Evolutionary conservation across 352 stramenopile species (phyloP), one percentile per base, ranked within the genome.

Genomic region (Phytophthora aleatoria): DNA sequence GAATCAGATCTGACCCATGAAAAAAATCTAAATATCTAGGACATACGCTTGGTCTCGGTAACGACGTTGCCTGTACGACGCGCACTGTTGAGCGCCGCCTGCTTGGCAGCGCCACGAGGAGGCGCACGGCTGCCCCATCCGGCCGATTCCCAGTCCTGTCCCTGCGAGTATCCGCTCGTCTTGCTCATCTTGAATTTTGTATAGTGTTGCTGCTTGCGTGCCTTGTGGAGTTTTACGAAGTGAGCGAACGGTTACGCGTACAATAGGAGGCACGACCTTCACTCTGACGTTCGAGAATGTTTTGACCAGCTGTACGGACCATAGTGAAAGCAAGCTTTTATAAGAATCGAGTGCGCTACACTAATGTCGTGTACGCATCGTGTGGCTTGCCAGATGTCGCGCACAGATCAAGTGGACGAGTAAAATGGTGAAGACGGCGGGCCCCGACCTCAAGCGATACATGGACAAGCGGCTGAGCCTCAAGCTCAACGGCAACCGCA

Each of bases 401-500:
- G 28, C 30, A 20, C 30, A 28, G 38, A 36, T 44, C 31, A 31
- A 61, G 54, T 57, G 16, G 49, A 57, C 43, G 26, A 35, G 12
- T 26, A 50, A 4, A 20, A 94, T 92, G 86, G 82, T 90, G 50
- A 94, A 94, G 63, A 79, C 79, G 12, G 80, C 82, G 36, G 87
- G 83, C 48, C 89, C 89, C 24, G 88, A 96, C 73, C 81, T 96
- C 65, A 96, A 95, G 81, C 81, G 89, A 52, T 96, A 94, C 82
- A 97, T 98, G 96, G 95, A 99, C 81, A 98, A 99, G 84, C 87
- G 81, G 39, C 71, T 99, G 52, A 93, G 83, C 70, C 73, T 99
- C 54, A 97, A 92, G 65, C 83, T 99, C 50, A 98, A 98, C 71
- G 95, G 92, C 42, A 98, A 98, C 76, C 85, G 95, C 61, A 97